Evolutionary conservation across 1,139 yeast species (phyloP), one percentile per base, ranked within the genome.

Genomic region (Pichia kudriavzevii): DNA sequence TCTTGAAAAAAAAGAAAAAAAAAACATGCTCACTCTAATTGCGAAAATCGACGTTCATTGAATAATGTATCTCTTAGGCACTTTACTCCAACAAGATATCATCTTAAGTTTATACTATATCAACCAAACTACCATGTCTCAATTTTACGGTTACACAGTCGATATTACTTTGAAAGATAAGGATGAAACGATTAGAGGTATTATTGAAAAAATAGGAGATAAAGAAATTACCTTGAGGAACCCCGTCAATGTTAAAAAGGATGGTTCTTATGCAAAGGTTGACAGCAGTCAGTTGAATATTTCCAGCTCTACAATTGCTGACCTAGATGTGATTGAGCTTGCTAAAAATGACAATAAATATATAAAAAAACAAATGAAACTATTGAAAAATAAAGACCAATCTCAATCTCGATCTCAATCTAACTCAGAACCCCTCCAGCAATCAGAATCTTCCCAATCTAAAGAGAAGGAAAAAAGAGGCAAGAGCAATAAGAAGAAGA

Each of bases 121-220:
- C n/a, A n/a, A n/a, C n/a, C n/a, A n/a, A n/a, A n/a, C n/a, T n/a
- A 13, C n/a, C 1, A 56, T 56, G 60, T 55, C 60, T 19, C 77
- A 74, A 45, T 74, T 75, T 46, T 54, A 69, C 34, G 75, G 78
- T 35, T 76, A 70, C 50, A 67, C 67, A 34, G 77, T 77, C 13
- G 67, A 66, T 43, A 49, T 77, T 26, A 55, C 55, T 25, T 63
- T 75, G 39, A 71, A 69, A 31, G 55, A 50, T 17, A 48, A 63
- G 11, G 58, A 24, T 11, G n/a, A n/a, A n/a, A n/a, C n/a, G n/a
- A 14, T 74, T 11, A 53, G 61, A 11, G 84, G 83, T 0, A 44
- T 56, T 8, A 71, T 77, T 28, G 47, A 61, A 10, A 58, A 58
- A 22, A 75, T 75, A 15, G 67, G 60, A 24, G 60, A 60, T 19